Percentiles rank a stretch among this genome's conserved stretches.
phyloP scores from a whole-genome alignment of 139 green algal genomes.

The Picochlorum sp. region DNA sequence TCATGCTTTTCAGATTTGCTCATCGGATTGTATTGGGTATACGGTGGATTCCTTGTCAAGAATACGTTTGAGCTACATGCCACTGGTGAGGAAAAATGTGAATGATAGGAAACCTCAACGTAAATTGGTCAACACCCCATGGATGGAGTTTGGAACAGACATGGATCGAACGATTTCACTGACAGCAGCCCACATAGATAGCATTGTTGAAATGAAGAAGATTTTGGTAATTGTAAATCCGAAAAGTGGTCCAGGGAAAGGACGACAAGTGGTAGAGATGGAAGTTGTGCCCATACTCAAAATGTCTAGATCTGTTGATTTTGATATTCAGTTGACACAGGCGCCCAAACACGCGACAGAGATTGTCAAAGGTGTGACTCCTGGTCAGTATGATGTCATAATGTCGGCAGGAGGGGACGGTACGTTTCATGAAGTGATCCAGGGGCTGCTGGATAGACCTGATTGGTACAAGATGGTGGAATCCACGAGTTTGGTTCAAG shows the following conservation, averaged over 20 bases:
- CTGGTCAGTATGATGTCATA: constrained; percentile 25
- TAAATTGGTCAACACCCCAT: background rate
- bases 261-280: constrained; percentile 8
- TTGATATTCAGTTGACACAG: constrained; percentile 19
- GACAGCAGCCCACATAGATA: too few relatives aligned
- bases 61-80: constrained; percentile 6
- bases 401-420: constrained; percentile 62
- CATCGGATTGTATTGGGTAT: too few relatives aligned
- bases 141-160: background rate
- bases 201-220: background rate
- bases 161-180: too few relatives aligned
- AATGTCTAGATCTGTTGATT: constrained; percentile 28
- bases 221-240: constrained; percentile 57
- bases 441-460: constrained; percentile 49
- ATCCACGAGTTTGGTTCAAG: constrained; percentile 26
- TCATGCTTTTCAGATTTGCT: too few relatives aligned
- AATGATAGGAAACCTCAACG: background rate
- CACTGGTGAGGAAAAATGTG: background rate
- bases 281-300: constrained; percentile 41
- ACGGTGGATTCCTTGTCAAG: background rate
- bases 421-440: constrained; percentile 56
- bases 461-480: constrained; percentile 49
- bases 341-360: constrained; percentile 37
- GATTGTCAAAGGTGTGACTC: constrained; percentile 18
- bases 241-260: constrained; percentile 37